phyloP scores from a whole-genome alignment of 768 basidiomycete species.

The Pleurotus cornucopiae region DNA sequence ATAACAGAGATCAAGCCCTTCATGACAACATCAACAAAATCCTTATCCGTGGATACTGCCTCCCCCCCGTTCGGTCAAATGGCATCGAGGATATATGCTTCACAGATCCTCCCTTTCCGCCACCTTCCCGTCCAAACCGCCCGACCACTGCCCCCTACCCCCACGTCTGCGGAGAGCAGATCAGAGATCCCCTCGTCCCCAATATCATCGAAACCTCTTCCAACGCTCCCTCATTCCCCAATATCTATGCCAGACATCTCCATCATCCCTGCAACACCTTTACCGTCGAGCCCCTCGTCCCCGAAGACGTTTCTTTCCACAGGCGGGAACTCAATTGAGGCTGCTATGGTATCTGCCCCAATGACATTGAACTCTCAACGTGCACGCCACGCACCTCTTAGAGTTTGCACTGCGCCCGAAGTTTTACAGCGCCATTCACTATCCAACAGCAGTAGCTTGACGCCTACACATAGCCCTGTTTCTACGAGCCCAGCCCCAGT shows the following conservation, averaged over 20 bases:
- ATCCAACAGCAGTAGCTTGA: background rate
- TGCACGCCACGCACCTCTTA: background rate
- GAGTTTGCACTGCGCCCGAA: conserved; percentile 1
- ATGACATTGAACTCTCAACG: background rate
- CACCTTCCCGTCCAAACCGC: background rate
- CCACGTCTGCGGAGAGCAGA: background rate
- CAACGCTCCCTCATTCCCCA: background rate
- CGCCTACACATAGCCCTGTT: background rate
- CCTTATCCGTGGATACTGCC: background rate
- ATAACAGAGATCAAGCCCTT: background rate
- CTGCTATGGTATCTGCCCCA: background rate
- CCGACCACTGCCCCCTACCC: conserved; percentile 1
- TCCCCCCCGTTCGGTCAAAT: background rate
- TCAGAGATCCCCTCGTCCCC: background rate
- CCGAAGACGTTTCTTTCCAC: background rate
- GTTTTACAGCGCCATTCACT: background rate
- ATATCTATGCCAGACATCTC: conserved; percentile 5
- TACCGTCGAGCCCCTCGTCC: background rate
- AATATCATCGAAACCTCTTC: conserved; percentile 2
- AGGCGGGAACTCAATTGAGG: background rate
- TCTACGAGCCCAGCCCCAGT: background rate
- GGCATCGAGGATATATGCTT: conserved; percentile 3
- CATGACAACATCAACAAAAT: background rate
- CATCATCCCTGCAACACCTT: conserved; percentile 3
- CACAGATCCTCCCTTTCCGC: conserved; percentile 3